phyloP scores from a whole-genome alignment of 257 asterid genomes.

The Nicotiana sylvestris region DNA sequence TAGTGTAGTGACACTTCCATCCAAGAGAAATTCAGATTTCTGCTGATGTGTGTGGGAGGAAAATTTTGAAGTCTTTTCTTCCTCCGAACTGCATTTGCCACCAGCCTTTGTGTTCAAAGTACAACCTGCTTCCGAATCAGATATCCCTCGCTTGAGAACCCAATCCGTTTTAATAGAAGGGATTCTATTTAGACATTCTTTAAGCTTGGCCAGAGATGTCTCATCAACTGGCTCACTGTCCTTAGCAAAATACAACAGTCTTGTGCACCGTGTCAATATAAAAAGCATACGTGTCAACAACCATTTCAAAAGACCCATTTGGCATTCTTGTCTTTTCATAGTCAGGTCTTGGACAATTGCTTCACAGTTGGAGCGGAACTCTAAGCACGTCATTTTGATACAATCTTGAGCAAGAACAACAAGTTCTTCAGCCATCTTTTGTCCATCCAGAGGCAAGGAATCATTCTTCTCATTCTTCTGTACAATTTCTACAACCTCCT shows the following conservation, averaged over 20 bases:
- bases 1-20: conserved; percentile 23
- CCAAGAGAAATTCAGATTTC: conserved; percentile 35
- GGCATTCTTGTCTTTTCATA: conserved; percentile 70
- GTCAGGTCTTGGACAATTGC: conserved; percentile 79
- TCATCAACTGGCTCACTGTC: conserved; percentile 78
- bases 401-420: conserved; percentile 63
- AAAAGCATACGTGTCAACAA: conserved; percentile 85
- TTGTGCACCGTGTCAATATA: conserved; percentile 92
- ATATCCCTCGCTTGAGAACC: conserved; percentile 55
- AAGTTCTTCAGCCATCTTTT: conserved; percentile 62
- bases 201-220: conserved; percentile 65
- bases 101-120: conserved; percentile 22
- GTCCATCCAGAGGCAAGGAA: conserved; percentile 44
- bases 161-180: conserved; percentile 84
- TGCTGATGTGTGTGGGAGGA: conserved; percentile 31
- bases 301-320: conserved; percentile 60
- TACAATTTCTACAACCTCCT: conserved; percentile 54
- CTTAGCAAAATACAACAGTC: conserved; percentile 81
- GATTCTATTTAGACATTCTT: conserved; percentile 72
- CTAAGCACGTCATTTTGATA: conserved; percentile 57
- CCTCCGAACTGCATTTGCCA: conserved; percentile 34
- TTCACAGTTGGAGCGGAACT: conserved; percentile 81
- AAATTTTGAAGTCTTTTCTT: conserved; percentile 25
- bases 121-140: conserved; percentile 39
- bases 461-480: conserved; percentile 49